Evolutionary conservation across 192 early-diverging fungal genomes (phyloP).

Genomic region (Podochytrium sp.): DNA sequence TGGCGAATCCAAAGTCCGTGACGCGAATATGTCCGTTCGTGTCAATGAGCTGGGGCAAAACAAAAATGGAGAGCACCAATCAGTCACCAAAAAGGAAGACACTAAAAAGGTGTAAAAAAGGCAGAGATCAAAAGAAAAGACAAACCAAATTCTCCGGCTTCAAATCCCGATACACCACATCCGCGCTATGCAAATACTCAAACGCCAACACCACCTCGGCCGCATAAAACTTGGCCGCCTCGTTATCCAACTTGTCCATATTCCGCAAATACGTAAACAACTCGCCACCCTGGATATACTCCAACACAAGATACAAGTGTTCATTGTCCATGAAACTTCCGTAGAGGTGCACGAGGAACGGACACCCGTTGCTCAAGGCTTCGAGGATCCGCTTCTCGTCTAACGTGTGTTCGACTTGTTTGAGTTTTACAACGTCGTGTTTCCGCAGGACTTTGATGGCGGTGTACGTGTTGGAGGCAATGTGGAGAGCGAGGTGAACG

Average conservation of each 20-base stretch:
- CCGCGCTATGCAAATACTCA: constrained; percentile 69
- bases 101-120: not conserved
- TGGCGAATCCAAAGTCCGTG: constrained; percentile 82
- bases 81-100: not conserved
- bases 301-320: constrained; percentile 78
- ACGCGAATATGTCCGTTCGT: constrained; percentile 74
- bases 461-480: constrained; percentile 42
- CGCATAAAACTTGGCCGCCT: constrained; percentile 83
- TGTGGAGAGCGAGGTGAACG: constrained; percentile 79
- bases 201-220: constrained; percentile 73
- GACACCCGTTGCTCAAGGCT: constrained; percentile 59
- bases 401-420: constrained; percentile 77
- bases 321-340: constrained; percentile 85
- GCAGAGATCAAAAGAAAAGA: not conserved
- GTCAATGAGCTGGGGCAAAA: constrained; percentile 65
- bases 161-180: constrained; percentile 65
- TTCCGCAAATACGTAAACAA: constrained; percentile 93
- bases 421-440: constrained; percentile 72
- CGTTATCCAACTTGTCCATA: constrained; percentile 88
- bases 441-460: constrained; percentile 84
- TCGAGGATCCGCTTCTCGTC: constrained; percentile 79
- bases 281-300: constrained; percentile 82
- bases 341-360: constrained; percentile 94
- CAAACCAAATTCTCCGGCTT: constrained; percentile 30
- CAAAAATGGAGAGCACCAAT: too few relatives aligned